Evolutionary conservation across 306 rosid genomes (phyloP).

Genomic region (Prunus kanzakura): DNA sequence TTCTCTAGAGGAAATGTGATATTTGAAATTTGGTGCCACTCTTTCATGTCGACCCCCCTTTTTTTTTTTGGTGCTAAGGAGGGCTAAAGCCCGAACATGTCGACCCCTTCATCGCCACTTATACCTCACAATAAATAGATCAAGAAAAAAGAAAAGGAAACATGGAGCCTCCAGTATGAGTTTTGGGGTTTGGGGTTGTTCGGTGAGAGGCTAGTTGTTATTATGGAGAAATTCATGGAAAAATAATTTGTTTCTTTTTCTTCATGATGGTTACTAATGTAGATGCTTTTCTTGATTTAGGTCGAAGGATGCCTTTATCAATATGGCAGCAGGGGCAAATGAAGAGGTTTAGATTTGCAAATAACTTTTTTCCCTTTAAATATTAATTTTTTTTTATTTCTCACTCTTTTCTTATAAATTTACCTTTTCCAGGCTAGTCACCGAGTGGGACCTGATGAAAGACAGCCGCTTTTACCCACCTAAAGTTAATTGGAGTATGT

Average conservation of each 20-base stretch:
- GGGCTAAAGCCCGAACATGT: too few relatives aligned
- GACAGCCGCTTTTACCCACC: slow-evolving; percentile 89
- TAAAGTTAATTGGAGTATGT: slow-evolving; percentile 37
- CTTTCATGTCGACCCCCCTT: neutral
- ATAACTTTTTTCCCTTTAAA: slow-evolving; percentile 6
- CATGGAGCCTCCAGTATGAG: neutral
- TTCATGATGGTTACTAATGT: neutral
- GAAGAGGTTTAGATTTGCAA: slow-evolving; percentile 64
- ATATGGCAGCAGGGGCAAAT: slow-evolving; percentile 95
- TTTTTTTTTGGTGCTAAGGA: too few relatives aligned
- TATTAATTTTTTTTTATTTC: slow-evolving; percentile 1
- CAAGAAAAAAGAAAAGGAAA: neutral
- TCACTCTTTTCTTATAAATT: neutral
- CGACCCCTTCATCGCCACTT: too few relatives aligned
- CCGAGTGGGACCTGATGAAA: slow-evolving; percentile 70
- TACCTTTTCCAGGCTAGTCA: slow-evolving; percentile 65
- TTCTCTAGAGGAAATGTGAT: neutral
- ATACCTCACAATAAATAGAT: neutral
- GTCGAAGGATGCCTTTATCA: slow-evolving; percentile 76
- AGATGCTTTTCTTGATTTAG: slow-evolving; percentile 29
- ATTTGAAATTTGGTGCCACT: neutral
- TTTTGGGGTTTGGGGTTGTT: neutral
- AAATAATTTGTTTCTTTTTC: neutral
- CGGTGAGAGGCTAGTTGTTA: neutral
- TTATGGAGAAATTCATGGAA: neutral